Evolutionary conservation across 1,139 yeast genomes (phyloP).

Genomic region (Yamadazyma sp.): DNA sequence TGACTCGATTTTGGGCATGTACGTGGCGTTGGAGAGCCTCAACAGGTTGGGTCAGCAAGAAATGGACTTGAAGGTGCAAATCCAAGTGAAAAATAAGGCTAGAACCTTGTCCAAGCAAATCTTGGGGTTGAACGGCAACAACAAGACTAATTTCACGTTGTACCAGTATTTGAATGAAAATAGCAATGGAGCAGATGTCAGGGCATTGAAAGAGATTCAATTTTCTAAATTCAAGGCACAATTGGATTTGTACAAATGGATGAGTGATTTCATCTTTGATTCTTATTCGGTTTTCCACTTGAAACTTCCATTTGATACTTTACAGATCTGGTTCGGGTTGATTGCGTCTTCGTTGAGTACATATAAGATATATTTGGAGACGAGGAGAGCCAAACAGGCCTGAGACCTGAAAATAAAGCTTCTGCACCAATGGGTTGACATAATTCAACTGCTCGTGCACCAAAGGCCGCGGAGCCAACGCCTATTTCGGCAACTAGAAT

Average conservation of each 20-base stretch:
- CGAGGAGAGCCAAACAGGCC: slow-evolving; percentile 19
- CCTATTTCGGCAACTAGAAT: too few relatives aligned
- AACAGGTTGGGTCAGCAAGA: slow-evolving; percentile 42
- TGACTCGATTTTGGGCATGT: slow-evolving; percentile 56
- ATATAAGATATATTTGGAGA: slow-evolving; percentile 41
- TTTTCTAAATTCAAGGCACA: slow-evolving; percentile 40
- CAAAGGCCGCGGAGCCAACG: too few relatives aligned
- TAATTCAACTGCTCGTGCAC: too few relatives aligned
- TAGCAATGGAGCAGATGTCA: slow-evolving; percentile 20
- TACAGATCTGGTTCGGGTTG: slow-evolving; percentile 52
- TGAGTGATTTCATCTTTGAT: slow-evolving; percentile 44
- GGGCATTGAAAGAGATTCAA: slow-evolving; percentile 31
- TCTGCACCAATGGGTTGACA: too few relatives aligned
- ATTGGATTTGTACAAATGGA: slow-evolving; percentile 42
- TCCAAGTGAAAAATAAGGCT: slow-evolving; percentile 42
- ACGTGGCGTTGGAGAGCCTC: slow-evolving; percentile 44
- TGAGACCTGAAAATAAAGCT: too few relatives aligned
- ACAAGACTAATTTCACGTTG: slow-evolving; percentile 8
- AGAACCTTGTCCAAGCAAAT: slow-evolving; percentile 38
- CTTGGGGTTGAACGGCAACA: slow-evolving; percentile 20
- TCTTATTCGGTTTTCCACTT: slow-evolving; percentile 44
- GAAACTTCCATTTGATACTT: slow-evolving; percentile 42
- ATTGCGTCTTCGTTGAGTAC: slow-evolving; percentile 42
- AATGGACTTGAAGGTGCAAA: slow-evolving; percentile 39
- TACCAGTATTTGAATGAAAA: slow-evolving; percentile 19